phyloP scores from a whole-genome alignment of 768 basidiomycete genomes.

The Galerina sulciceps region DNA sequence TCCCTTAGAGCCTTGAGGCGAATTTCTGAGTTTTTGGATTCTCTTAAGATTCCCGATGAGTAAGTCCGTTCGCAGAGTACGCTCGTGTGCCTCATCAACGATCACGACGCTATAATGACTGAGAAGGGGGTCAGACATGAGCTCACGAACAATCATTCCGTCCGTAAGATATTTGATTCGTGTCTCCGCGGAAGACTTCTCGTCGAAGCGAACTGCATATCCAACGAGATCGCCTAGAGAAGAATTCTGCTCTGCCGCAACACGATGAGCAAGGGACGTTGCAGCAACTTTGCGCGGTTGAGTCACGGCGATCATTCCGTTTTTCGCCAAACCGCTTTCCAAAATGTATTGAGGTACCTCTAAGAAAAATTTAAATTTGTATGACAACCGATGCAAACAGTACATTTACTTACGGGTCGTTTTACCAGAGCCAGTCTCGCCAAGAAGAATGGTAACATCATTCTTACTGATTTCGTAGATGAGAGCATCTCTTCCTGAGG shows the following conservation, averaged over 20 bases:
- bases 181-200: conserved; percentile 70
- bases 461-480: conserved; percentile 73
- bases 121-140: conserved; percentile 77
- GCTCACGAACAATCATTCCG: conserved; percentile 95
- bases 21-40: conserved; percentile 73
- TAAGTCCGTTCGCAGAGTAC: conserved; percentile 92
- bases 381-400: not conserved
- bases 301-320: conserved; percentile 86
- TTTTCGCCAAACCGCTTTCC: conserved; percentile 74
- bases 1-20: conserved; percentile 35
- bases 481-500: conserved; percentile 73
- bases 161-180: conserved; percentile 97
- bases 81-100: conserved; percentile 97
- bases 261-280: conserved; percentile 90
- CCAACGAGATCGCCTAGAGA: conserved; percentile 81
- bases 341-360: conserved; percentile 97
- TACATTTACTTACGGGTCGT: conserved; percentile 81
- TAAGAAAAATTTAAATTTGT: conserved; percentile 34
- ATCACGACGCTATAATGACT: conserved; percentile 86
- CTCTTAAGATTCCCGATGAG: conserved; percentile 89
- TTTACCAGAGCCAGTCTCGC: conserved; percentile 98
- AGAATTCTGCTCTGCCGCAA: conserved; percentile 81
- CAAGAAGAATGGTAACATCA: conserved; percentile 88
- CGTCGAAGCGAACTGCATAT: conserved; percentile 96
- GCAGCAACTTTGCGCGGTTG: conserved; percentile 97